Evolutionary conservation across 2,329 filamentous ascomycete species (phyloP), one percentile per base, ranked within the genome.

Genomic region (Penicillium sp.): DNA sequence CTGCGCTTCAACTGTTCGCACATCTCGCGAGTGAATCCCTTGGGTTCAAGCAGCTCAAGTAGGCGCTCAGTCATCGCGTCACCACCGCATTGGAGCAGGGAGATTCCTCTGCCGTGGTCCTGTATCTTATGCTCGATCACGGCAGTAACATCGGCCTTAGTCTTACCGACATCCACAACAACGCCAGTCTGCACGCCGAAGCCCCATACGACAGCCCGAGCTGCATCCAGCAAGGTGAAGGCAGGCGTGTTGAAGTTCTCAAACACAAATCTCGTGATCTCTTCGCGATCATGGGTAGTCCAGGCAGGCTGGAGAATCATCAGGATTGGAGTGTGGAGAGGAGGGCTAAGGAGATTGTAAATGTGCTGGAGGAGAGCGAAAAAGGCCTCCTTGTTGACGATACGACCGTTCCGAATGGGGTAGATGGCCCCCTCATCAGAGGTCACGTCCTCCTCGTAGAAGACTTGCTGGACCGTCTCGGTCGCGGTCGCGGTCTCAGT

Each of bases 201-300:
- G 50, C 94, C 85, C 65, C 85, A 87, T 51, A 78, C 87, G 1
- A 91, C 89, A 21, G 94, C 92, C 40, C 95, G 76, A 3, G 90
- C 92, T 62, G 91, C 88, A 73, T 97, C 90, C 77, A 99, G 88
- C 56, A 97, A 81, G 63, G 89, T 92, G 45, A 99, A 88, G 0
- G 90, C 91, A 0, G 94, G 94, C 0, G 91, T 94, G 76, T 93
- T 94, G 68, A 96, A 96, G 75, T 94, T 95, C 74, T 99, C 94
- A 66, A 99, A 99, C 59, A 97, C 85, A 78, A 96, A 99, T 57
- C 94, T 90, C 12, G 92, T 89, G 60, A 99, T 87, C 32, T 83
- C 84, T 74, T 97, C 93, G 68, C 88, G 88, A 71, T 97, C 91
- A 56, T 88, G 87, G 7, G 89, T 85, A 3, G 91, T 91, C 93